phyloP scores from a whole-genome alignment of 2,329 filamentous ascomycete genomes.

The Pseudogymnoascus sp. region DNA sequence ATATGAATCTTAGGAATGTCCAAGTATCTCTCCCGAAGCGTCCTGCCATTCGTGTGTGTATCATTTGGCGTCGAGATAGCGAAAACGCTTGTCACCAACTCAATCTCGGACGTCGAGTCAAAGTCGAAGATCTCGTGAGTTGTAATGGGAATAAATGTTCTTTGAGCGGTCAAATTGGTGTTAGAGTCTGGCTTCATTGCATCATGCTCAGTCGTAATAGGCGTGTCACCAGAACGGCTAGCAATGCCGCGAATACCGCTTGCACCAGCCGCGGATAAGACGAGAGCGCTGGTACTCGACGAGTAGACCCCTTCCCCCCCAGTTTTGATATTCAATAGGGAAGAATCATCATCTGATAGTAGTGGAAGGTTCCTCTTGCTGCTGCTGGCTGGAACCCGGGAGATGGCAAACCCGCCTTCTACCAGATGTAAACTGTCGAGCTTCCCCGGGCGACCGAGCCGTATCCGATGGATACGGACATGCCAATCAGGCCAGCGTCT shows the following conservation, averaged over 20 bases:
- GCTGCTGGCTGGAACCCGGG: background rate
- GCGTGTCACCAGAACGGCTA: background rate
- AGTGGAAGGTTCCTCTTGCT: background rate
- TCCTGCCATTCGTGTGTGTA: background rate
- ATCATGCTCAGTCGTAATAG: background rate
- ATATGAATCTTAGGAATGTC: background rate
- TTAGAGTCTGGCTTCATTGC: slow-evolving; percentile 13
- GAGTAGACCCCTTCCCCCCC: slow-evolving; percentile 1
- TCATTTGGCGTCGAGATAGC: slow-evolving; percentile 1
- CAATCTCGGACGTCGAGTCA: background rate
- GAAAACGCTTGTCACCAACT: slow-evolving; percentile 9
- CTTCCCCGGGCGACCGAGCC: background rate
- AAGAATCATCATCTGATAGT: background rate
- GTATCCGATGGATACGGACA: slow-evolving; percentile 13
- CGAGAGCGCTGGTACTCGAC: background rate
- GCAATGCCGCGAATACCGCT: background rate
- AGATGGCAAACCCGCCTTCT: slow-evolving; percentile 15
- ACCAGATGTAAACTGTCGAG: background rate
- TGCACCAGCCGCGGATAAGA: slow-evolving; percentile 8
- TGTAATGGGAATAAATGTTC: slow-evolving; percentile 12
- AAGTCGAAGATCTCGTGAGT: slow-evolving; percentile 8
- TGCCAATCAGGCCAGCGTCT: slow-evolving; percentile 17
- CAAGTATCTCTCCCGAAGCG: background rate
- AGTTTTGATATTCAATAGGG: background rate
- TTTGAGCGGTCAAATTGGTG: slow-evolving; percentile 14